Evolutionary conservation across 352 stramenopile genomes (phyloP).

Genomic region (Phytophthora rubi): DNA sequence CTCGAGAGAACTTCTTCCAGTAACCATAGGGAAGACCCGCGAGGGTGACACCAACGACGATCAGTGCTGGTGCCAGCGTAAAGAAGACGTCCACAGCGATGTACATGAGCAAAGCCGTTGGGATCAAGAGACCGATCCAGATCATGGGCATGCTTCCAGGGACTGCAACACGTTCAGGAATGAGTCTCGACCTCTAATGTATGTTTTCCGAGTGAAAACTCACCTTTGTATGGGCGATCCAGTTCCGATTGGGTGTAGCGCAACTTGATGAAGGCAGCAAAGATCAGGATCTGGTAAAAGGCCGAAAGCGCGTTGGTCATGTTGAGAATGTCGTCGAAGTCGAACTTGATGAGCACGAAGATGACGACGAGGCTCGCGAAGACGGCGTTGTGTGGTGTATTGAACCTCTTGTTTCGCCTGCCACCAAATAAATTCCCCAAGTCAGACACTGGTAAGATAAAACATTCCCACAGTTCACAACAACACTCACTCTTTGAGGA

Average conservation of each 20-base stretch:
- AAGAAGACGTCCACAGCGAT: constrained; percentile 60
- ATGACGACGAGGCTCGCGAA: constrained; percentile 55
- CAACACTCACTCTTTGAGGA: constrained; percentile 76
- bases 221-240: constrained; percentile 49
- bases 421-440: not conserved
- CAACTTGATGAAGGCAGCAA: constrained; percentile 91
- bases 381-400: constrained; percentile 59
- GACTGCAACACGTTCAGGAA: constrained; percentile 21
- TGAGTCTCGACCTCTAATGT: not conserved
- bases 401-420: constrained; percentile 56
- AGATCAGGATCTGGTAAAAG: constrained; percentile 87
- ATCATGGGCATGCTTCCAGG: constrained; percentile 42
- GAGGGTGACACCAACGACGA: constrained; percentile 47
- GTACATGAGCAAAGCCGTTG: constrained; percentile 48
- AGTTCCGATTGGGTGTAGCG: constrained; percentile 52
- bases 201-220: not conserved
- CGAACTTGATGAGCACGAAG: constrained; percentile 56
- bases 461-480: not conserved
- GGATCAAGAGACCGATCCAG: constrained; percentile 41
- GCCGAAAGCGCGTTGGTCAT: constrained; percentile 93
- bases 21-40: constrained; percentile 45
- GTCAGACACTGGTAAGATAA: not conserved
- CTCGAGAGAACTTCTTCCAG: constrained; percentile 52
- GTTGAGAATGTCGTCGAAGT: constrained; percentile 81
- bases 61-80: constrained; percentile 47